Base-by-base conservation (phyloP, 2,329 filamentous ascomycete species). In the Pseudogymnoascus sp. region DNA sequence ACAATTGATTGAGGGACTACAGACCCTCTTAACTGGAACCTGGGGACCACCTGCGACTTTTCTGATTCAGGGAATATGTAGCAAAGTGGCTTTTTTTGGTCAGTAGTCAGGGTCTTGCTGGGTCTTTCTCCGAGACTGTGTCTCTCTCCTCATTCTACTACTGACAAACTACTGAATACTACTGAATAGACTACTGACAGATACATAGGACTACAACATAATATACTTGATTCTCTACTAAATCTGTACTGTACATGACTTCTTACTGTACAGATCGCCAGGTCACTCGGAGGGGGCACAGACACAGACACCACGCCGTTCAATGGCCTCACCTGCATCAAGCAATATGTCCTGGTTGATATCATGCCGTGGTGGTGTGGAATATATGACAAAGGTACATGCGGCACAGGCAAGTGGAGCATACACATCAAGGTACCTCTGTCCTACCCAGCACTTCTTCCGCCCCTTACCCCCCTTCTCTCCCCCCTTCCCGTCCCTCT, bases 111-210 rank as follows among this genome's bases (percentile, higher is more conserved):
- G 44, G 44, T 29, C 47, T 53, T 16, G 10, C 21, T 50, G 47
- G 47, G 47, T 53, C 47, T 53, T 53, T 4, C 47, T 53, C 47
- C 47, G 47, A 53, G 47, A 53, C 47, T 53, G 26, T 53, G 14
- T 53, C 47, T 53, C 47, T 53, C 47, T 53, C 16, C 21, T 26
- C 13, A 47, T 24, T 47, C 42, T 26, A 47, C 42, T 47, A 47
- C 47, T 53, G 47, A 16, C 47, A 53, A 53, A n/a, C n/a, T n/a
- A n/a, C n/a, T n/a, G n/a, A n/a, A n/a, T n/a, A 53, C 47, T 53
- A 53, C 47, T 53, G 47, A 53, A 53, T 53, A 53, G 47, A 53
- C 47, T 53, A 53, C 47, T 53, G 47, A 53, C 47, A 31, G 47
- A 53, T 53, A 53, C 47, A 50, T 50, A 50, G 13, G 21, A 50